Percentiles rank a stretch among this genome's conserved stretches.
These are phyloP conservation scores for Carex pumila DNA, from an alignment of 176 grass and related monocot genomes.

Conservation along the genomic window DNA sequence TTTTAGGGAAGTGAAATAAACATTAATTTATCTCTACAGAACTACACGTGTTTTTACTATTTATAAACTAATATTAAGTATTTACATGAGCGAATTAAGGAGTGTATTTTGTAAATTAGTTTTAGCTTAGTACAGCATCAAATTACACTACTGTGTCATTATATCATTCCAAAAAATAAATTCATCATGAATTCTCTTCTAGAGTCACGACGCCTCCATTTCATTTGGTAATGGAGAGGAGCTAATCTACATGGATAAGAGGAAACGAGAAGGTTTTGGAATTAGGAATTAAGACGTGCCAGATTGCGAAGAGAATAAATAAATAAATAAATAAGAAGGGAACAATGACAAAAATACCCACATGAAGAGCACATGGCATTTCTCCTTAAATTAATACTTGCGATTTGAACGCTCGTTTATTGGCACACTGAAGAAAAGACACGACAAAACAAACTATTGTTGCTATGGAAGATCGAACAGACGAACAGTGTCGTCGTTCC, in stretches of 20 bases:
- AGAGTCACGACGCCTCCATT: not conserved
- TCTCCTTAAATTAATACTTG: not conserved
- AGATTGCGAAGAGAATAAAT: not conserved
- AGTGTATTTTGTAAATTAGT: too few relatives aligned
- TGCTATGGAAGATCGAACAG: not conserved
- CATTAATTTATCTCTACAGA: too few relatives aligned
- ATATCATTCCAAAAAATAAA: too few relatives aligned
- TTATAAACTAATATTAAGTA: too few relatives aligned
- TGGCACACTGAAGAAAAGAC: not conserved
- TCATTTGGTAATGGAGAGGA: not conserved
- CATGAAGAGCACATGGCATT: conserved; percentile 28
- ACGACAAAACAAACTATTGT: not conserved
- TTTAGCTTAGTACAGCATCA: too few relatives aligned
- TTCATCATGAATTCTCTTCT: not conserved
- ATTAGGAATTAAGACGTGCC: not conserved
- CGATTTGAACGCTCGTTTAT: not conserved
- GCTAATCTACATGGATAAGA: not conserved
- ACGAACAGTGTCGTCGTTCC: not conserved
- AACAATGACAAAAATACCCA: conserved; percentile 24
- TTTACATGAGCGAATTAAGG: too few relatives aligned
- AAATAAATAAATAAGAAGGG: not conserved
- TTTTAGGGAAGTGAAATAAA: too few relatives aligned
- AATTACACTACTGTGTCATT: too few relatives aligned
- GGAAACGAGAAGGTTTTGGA: not conserved
- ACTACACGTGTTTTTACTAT: too few relatives aligned